Conservation (phyloP, 2,329 filamentous ascomycete species). For the Periglandula ipomoeae region DNA sequence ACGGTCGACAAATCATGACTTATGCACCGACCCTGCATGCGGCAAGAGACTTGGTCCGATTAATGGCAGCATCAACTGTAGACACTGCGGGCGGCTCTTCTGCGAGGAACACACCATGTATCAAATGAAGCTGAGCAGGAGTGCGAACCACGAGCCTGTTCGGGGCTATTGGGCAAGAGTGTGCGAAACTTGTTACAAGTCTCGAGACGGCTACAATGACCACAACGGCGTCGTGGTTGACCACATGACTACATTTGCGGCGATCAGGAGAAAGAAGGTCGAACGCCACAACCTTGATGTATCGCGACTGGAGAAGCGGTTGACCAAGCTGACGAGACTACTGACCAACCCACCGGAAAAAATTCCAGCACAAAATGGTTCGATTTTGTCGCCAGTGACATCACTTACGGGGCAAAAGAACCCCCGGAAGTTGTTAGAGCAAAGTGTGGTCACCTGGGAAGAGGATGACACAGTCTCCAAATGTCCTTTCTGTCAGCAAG, state of each 20-base stretch:
- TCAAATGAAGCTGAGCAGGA: slow-evolving; percentile 91
- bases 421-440: slow-evolving; percentile 72
- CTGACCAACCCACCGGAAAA: slow-evolving; percentile 68
- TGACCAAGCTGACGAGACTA: slow-evolving; percentile 82
- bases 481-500: slow-evolving; percentile 93
- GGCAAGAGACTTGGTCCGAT: slow-evolving; percentile 68
- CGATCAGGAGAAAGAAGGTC: slow-evolving; percentile 64
- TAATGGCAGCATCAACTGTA: slow-evolving; percentile 83
- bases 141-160: slow-evolving; percentile 81
- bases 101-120: slow-evolving; percentile 99
- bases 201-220: slow-evolving; percentile 89
- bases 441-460: slow-evolving; percentile 91
- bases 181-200: slow-evolving; percentile 99
- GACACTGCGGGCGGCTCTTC: slow-evolving; percentile 86
- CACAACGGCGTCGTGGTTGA: slow-evolving; percentile 64
- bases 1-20: slow-evolving; percentile 59
- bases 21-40: slow-evolving; percentile 81
- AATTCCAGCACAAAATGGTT: slow-evolving; percentile 38
- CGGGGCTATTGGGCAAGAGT: slow-evolving; percentile 89
- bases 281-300: slow-evolving; percentile 83
- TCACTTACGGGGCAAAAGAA: slow-evolving; percentile 60
- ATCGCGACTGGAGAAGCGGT: slow-evolving; percentile 78
- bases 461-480: slow-evolving; percentile 71
- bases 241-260: slow-evolving; percentile 61
- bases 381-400: slow-evolving; percentile 51